Conservation (phyloP, 106 monocot species). For the Dioscorea alata region DNA sequence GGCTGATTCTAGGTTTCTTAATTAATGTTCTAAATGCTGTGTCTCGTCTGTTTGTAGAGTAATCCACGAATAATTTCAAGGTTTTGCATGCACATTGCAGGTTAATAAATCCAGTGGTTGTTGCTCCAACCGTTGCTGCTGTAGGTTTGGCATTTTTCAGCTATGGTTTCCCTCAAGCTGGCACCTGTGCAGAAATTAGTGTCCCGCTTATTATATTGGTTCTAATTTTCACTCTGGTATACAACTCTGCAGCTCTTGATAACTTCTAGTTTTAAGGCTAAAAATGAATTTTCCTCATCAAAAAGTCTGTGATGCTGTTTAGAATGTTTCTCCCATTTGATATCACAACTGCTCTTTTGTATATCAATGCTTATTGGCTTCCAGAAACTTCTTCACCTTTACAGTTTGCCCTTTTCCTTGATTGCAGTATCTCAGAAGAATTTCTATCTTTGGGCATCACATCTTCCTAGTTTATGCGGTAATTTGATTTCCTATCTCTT, state of each 20-base stretch:
- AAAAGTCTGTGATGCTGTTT: no score
- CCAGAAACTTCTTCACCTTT: background rate
- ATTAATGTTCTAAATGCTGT: no score
- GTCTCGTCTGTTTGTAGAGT: no score
- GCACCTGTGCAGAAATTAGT: constrained; percentile 83
- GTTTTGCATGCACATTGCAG: constrained; percentile 29
- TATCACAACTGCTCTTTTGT: no score
- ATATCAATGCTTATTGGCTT: no score
- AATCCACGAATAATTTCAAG: background rate
- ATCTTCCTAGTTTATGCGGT: constrained; percentile 94
- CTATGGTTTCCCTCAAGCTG: constrained; percentile 98
- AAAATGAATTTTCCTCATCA: no score
- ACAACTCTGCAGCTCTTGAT: background rate
- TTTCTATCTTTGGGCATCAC: constrained; percentile 78
- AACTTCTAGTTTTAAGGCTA: background rate
- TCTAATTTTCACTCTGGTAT: constrained; percentile 93
- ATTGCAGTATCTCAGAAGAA: constrained; percentile 82
- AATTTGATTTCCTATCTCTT: constrained; percentile 16
- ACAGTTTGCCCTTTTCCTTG: background rate
- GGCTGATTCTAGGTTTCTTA: no score
- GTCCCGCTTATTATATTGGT: constrained; percentile 76
- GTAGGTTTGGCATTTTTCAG: constrained; percentile 93
- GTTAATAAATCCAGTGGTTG: constrained; percentile 94
- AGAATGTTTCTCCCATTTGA: no score
- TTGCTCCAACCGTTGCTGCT: constrained; percentile 86